Conservation (phyloP, 192 early-diverging fungal genomes). For the Entomortierella parvispora region DNA sequence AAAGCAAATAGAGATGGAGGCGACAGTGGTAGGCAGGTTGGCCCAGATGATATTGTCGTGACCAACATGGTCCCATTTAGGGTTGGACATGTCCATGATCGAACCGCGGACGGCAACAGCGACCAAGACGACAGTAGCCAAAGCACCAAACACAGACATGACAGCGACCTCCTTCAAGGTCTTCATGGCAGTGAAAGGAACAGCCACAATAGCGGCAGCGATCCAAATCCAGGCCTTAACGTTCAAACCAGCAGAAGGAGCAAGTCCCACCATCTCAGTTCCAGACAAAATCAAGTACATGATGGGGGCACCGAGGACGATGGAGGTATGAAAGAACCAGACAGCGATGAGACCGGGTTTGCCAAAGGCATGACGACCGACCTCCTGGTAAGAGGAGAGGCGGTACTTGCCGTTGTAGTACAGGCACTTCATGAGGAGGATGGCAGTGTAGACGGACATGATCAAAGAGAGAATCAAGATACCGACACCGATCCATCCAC, state of each 20-base stretch:
- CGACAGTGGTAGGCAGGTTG: slow-evolving; percentile 76
- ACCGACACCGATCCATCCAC: slow-evolving; percentile 78
- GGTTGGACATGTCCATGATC: slow-evolving; percentile 56
- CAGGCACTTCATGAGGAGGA: slow-evolving; percentile 72
- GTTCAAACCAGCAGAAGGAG: slow-evolving; percentile 46
- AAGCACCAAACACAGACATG: slow-evolving; percentile 74
- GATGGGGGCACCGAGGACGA: slow-evolving; percentile 71
- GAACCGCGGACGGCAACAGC: slow-evolving; percentile 71
- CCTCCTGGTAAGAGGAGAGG: slow-evolving; percentile 64
- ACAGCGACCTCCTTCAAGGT: slow-evolving; percentile 82
- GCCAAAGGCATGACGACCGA: slow-evolving; percentile 79
- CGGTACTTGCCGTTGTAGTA: slow-evolving; percentile 67
- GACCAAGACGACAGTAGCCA: slow-evolving; percentile 77
- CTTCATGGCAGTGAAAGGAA: slow-evolving; percentile 76
- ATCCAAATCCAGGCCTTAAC: slow-evolving; percentile 71
- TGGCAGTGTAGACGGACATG: slow-evolving; percentile 75
- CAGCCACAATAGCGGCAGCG: slow-evolving; percentile 65
- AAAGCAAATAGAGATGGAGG: slow-evolving; percentile 84
- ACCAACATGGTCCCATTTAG: slow-evolving; percentile 28
- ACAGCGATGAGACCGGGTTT: slow-evolving; percentile 64
- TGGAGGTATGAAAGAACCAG: slow-evolving; percentile 68
- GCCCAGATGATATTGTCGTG: slow-evolving; percentile 67
- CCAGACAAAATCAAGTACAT: slow-evolving; percentile 81
- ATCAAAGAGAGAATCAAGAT: slow-evolving; percentile 74
- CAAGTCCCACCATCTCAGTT: slow-evolving; percentile 69